phyloP scores from a whole-genome alignment of 148 eudicot species.

The Silene latifolia region DNA sequence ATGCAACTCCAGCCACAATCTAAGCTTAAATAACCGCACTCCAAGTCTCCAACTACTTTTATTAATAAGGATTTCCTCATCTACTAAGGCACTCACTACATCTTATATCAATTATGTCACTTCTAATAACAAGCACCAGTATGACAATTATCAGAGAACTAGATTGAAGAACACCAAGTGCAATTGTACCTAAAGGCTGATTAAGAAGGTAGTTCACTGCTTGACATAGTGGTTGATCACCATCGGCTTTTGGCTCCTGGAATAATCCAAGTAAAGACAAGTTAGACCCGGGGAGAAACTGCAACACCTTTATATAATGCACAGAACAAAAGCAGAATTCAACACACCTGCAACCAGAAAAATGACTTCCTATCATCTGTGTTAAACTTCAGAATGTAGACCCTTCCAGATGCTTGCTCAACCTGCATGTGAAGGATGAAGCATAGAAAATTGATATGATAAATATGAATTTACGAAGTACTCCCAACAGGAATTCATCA shows the following conservation, averaged over 20 bases:
- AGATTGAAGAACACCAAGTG: neutral
- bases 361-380: constrained; percentile 93
- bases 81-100: neutral
- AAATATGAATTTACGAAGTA: neutral
- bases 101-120: neutral
- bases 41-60: neutral
- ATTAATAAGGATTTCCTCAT: neutral
- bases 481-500: neutral
- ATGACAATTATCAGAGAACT: neutral
- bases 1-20: constrained; percentile 1
- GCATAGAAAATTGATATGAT: neutral
- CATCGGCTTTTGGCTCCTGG: constrained; percentile 76
- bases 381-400: constrained; percentile 82
- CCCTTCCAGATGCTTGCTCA: constrained; percentile 87
- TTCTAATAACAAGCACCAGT: neutral
- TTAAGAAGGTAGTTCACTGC: constrained; percentile 78
- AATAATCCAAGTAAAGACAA: constrained; percentile 18
- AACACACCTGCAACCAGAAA: constrained; percentile 92
- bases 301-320: neutral
- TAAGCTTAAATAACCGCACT: neutral
- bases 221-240: constrained; percentile 59
- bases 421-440: constrained; percentile 41
- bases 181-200: constrained; percentile 62
- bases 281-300: neutral
- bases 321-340: neutral